A percentile compares a stretch with the other conserved stretches of the same genome.
phyloP scores from a whole-genome alignment of 2,329 filamentous ascomycete genomes.

The Endocalyx cinctus region DNA sequence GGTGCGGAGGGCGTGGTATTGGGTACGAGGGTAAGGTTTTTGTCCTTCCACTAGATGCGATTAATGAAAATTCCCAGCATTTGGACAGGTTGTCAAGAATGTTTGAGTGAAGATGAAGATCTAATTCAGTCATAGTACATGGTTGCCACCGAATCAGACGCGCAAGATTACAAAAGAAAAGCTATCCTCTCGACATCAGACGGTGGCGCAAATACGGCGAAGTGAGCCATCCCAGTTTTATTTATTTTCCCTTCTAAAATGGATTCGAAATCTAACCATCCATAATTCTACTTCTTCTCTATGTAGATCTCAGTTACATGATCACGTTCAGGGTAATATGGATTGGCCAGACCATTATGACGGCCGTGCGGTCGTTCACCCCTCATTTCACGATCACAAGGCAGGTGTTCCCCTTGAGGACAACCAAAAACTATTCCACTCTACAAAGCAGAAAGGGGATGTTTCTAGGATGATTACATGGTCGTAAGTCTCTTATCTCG shows the following conservation, averaged over 20 bases:
- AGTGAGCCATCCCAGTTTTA: constrained; percentile 18
- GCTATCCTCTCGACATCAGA: constrained; percentile 28
- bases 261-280: no score
- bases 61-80: no score
- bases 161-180: constrained; percentile 25
- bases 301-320: constrained; percentile 27
- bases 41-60: no score
- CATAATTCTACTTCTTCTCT: no score
- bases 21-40: constrained; percentile 22
- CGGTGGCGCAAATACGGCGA: constrained; percentile 29
- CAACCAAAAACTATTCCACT: constrained; percentile 19
- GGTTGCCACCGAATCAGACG: constrained; percentile 29
- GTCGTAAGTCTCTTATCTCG: constrained; percentile 23
- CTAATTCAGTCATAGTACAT: constrained; percentile 30
- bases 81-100: no score
- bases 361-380: constrained; percentile 24
- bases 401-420: constrained; percentile 23
- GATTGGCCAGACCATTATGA: constrained; percentile 26
- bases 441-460: constrained; percentile 19
- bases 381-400: constrained; percentile 18
- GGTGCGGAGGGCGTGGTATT: constrained; percentile 29
- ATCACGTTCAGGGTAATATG: constrained; percentile 23
- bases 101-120: no score
- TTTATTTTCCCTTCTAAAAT: background rate
- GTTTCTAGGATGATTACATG: constrained; percentile 24